Percentiles rank a stretch among this genome's conserved stretches.
phyloP scores from a whole-genome alignment of 1,139 yeast species.

The Geotrichum australiense region DNA sequence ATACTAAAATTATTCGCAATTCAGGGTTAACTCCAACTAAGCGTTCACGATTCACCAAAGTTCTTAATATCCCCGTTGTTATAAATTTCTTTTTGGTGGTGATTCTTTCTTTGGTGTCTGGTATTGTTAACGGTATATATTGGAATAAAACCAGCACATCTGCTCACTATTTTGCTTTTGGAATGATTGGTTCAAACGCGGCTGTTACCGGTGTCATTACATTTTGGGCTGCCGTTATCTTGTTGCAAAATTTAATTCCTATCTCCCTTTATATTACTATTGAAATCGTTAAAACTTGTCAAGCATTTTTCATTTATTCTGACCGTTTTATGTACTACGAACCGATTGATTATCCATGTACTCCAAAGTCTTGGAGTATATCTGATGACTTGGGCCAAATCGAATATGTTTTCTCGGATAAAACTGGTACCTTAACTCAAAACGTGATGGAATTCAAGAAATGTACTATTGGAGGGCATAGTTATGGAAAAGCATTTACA shows the following conservation, averaged over 20 bases:
- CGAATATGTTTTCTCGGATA: constrained; percentile 91
- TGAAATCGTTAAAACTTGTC: constrained; percentile 90
- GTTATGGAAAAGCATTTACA: constrained; percentile 91
- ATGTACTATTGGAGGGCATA: constrained; percentile 78
- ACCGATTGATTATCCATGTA: constrained; percentile 83
- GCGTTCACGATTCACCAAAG: constrained; percentile 71
- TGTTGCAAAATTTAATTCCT: constrained; percentile 89
- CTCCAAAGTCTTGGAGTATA: constrained; percentile 94
- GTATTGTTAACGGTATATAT: constrained; percentile 67
- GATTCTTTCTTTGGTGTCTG: constrained; percentile 73
- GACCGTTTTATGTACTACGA: constrained; percentile 84
- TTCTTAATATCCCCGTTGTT: constrained; percentile 73
- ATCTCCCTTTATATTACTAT: constrained; percentile 90
- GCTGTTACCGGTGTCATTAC: constrained; percentile 77
- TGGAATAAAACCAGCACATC: constrained; percentile 50
- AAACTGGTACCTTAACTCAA: constrained; percentile 94
- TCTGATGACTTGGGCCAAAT: constrained; percentile 97
- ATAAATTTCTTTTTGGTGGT: constrained; percentile 72
- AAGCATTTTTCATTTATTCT: constrained; percentile 86
- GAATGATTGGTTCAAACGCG: constrained; percentile 55
- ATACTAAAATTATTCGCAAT: constrained; percentile 87
- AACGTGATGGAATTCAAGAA: constrained; percentile 96
- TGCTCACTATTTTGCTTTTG: constrained; percentile 63
- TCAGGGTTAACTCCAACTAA: constrained; percentile 92
- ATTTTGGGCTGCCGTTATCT: constrained; percentile 82